A percentile compares a stretch with the other conserved stretches of the same genome.
phyloP scores from a whole-genome alignment of 371 early-diverging fungal species.

The Capillidium rhysosporum region DNA sequence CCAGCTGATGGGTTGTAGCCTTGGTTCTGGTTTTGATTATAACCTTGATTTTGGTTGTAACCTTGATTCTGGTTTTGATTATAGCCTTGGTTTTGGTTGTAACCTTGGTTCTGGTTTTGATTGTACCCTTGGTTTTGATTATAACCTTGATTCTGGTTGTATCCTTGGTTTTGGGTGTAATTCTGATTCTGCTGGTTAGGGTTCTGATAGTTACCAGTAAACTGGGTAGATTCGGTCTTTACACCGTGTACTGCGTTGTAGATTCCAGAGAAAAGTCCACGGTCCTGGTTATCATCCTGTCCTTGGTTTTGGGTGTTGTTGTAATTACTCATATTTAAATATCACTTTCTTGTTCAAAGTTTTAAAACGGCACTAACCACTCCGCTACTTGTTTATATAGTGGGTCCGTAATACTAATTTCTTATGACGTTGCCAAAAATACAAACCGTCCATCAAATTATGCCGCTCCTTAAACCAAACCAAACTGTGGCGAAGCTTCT shows the following conservation, averaged over 20 bases:
- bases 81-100: background rate
- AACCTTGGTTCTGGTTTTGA: background rate
- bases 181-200: background rate
- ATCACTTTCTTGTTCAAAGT: background rate
- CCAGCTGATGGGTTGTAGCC: slow-evolving; percentile 4
- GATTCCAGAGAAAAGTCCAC: background rate
- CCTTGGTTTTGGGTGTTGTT: background rate
- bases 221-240: background rate
- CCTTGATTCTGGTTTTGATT: background rate
- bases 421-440: no score
- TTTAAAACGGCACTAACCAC: background rate
- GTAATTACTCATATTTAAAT: background rate
- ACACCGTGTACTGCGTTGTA: slow-evolving; percentile 1
- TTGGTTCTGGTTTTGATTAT: background rate
- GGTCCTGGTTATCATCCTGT: background rate
- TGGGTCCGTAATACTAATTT: no score
- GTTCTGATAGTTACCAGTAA: slow-evolving; percentile 3
- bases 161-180: slow-evolving; percentile 1
- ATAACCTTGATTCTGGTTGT: background rate
- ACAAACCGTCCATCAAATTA: no score
- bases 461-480: no score
- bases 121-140: background rate
- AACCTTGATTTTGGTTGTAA: background rate
- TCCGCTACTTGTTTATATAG: no score
- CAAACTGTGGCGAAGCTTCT: no score